These are phyloP conservation scores for Wickerhamiella spandovensis DNA, from an alignment of 805 yeast species.

Conservation along the genomic window DNA sequence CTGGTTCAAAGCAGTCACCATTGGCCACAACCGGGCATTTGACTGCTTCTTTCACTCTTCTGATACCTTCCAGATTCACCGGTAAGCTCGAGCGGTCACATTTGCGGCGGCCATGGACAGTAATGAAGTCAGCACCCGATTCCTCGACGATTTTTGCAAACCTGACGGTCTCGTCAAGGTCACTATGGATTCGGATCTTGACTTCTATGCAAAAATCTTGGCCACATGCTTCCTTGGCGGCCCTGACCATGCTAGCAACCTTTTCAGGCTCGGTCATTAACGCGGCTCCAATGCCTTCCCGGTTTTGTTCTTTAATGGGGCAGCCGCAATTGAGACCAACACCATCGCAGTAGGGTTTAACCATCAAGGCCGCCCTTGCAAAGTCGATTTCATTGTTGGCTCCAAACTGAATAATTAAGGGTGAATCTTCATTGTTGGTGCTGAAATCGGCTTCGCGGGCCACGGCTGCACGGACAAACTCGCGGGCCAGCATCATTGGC, in stretches of 20 bases:
- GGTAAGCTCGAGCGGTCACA: slow-evolving; percentile 76
- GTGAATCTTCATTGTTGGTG: slow-evolving; percentile 55
- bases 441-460: slow-evolving; percentile 81
- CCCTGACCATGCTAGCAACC: slow-evolving; percentile 71
- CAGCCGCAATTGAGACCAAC: slow-evolving; percentile 95
- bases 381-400: slow-evolving; percentile 73
- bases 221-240: slow-evolving; percentile 67
- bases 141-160: slow-evolving; percentile 64
- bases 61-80: slow-evolving; percentile 72
- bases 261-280: slow-evolving; percentile 71
- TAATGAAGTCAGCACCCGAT: slow-evolving; percentile 87
- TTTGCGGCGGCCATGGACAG: slow-evolving; percentile 87
- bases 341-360: slow-evolving; percentile 85
- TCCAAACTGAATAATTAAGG: slow-evolving; percentile 83
- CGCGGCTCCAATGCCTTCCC: slow-evolving; percentile 97
- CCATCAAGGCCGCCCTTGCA: slow-evolving; percentile 71
- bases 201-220: slow-evolving; percentile 68
- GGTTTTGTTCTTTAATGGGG: slow-evolving; percentile 86
- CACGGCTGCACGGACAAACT: slow-evolving; percentile 69
- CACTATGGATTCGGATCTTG: slow-evolving; percentile 77
- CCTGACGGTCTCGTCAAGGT: slow-evolving; percentile 54
- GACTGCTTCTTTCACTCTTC: slow-evolving; percentile 41
- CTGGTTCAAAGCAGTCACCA: slow-evolving; percentile 74
- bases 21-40: slow-evolving; percentile 80
- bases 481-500: slow-evolving; percentile 94